phyloP scores from a whole-genome alignment of 306 rosid genomes.

The Dryas drummondii region DNA sequence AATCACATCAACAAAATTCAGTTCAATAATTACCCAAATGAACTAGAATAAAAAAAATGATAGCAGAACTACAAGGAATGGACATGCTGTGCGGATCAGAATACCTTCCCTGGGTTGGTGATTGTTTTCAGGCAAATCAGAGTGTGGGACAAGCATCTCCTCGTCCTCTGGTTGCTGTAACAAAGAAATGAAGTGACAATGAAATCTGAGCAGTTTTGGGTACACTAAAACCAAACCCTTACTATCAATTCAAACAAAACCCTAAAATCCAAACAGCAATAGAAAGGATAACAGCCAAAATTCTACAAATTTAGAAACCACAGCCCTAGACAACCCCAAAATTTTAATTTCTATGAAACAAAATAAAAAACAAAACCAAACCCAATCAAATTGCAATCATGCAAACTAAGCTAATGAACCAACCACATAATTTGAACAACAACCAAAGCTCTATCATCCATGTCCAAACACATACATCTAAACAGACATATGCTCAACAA shows the following conservation, averaged over 20 bases:
- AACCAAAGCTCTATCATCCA: conserved; percentile 19
- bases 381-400: conserved; percentile 24
- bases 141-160: conserved; percentile 84
- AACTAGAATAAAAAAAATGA: not conserved
- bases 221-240: conserved; percentile 35
- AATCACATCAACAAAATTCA: conserved; percentile 21
- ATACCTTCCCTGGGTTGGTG: conserved; percentile 89
- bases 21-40: not conserved
- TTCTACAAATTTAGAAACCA: conserved; percentile 34
- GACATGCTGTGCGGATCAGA: conserved; percentile 31
- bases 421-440: conserved; percentile 14
- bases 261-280: conserved; percentile 42
- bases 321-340: conserved; percentile 44
- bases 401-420: conserved; percentile 23
- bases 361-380: not conserved
- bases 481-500: conserved; percentile 3
- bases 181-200: conserved; percentile 16
- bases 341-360: not conserved
- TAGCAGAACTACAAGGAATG: not conserved
- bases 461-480: conserved; percentile 17
- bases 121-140: conserved; percentile 75
- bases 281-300: conserved; percentile 19
- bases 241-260: conserved; percentile 31
- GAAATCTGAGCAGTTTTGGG: conserved; percentile 39
- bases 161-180: conserved; percentile 87